Evolutionary conservation across 768 basidiomycete genomes (phyloP), one percentile per base, ranked within the genome.

Genomic region (Holtermanniella nyarrowii): DNA sequence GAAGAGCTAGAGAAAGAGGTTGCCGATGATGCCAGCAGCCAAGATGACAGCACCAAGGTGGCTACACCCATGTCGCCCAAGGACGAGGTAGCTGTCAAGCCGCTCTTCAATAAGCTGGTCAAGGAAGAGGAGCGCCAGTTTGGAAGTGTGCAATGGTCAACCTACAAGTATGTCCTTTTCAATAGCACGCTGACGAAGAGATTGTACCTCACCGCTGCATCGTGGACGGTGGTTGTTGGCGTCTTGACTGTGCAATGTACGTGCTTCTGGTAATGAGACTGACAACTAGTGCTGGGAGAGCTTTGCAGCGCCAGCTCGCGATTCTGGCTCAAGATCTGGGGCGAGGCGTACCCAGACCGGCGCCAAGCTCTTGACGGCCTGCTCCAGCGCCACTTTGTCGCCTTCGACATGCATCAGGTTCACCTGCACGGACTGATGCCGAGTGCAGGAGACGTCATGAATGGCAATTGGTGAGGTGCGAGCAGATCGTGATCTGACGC

Each of bases 61-160:
- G 31, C 31, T 7, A 37, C 31, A 7, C 31, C 31, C 10, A 37
- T 25, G 16, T n/a, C 26, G 1, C 44, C 40, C 16, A 55, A 37
- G 31, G 31, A 7, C 31, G 31, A 50, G 45, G 48, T 52, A n/a
- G 31, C 10, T 7, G 10, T 7, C 31, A 37, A 37, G 31, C 31
- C 7, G 7, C 31, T 37, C 31, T 37, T 37, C 31, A 49, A 52
- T 22, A 68, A 63, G 41, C 71, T 88, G 11, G 70, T 88, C 51
- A 82, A 87, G 64, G 87, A 88, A 44, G 87, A 90, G 63, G 82
- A 86, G 46, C 69, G 87, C 42, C 85, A 85, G 55, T 77, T 77
- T 1, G 89, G 88, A 0, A 81, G 82, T 31, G 88, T 91, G 25
- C 86, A 86, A 62, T 88, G 85, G 84, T 70, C 73, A 12, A 77